Evolutionary conservation across 257 asterid species (phyloP).

Genomic region (Lithospermum erythrorhizon): DNA sequence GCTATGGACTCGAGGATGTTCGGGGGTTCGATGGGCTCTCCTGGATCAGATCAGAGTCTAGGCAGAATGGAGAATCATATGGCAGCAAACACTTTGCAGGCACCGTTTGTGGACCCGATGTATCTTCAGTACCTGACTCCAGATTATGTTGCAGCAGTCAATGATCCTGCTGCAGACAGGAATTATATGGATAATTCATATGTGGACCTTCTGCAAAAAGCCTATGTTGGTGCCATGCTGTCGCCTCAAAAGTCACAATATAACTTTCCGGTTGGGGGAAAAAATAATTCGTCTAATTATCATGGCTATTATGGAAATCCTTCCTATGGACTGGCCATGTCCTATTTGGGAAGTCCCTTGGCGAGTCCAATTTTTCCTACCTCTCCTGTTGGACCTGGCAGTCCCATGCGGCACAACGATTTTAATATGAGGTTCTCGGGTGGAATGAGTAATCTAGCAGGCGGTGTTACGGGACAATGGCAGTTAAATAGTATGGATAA

Average conservation of each 20-base stretch:
- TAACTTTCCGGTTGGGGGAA: constrained; percentile 43
- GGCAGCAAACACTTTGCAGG: constrained; percentile 39
- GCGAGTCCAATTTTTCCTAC: constrained; percentile 47
- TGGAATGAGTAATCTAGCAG: constrained; percentile 65
- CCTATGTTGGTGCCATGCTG: constrained; percentile 52
- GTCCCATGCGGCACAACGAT: constrained; percentile 79
- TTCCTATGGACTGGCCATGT: constrained; percentile 50
- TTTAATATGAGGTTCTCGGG: constrained; percentile 49
- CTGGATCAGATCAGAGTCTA: constrained; percentile 42
- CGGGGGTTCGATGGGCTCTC: constrained; percentile 54
- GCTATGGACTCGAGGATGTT: constrained; percentile 72
- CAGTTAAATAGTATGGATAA: constrained; percentile 66
- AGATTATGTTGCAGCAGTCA: constrained; percentile 62
- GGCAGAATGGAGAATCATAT: constrained; percentile 57
- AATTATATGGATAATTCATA: constrained; percentile 58
- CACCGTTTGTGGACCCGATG: constrained; percentile 56
- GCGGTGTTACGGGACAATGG: constrained; percentile 72
- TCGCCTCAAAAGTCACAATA: constrained; percentile 72
- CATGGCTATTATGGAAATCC: constrained; percentile 74
- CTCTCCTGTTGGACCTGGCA: constrained; percentile 65
- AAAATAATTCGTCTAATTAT: constrained; percentile 43
- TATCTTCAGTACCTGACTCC: constrained; percentile 74
- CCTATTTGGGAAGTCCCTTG: constrained; percentile 83
- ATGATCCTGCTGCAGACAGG: constrained; percentile 57
- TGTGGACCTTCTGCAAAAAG: constrained; percentile 76